Conservation (phyloP, 257 asterid species). For the Plectranthus barbatus region DNA sequence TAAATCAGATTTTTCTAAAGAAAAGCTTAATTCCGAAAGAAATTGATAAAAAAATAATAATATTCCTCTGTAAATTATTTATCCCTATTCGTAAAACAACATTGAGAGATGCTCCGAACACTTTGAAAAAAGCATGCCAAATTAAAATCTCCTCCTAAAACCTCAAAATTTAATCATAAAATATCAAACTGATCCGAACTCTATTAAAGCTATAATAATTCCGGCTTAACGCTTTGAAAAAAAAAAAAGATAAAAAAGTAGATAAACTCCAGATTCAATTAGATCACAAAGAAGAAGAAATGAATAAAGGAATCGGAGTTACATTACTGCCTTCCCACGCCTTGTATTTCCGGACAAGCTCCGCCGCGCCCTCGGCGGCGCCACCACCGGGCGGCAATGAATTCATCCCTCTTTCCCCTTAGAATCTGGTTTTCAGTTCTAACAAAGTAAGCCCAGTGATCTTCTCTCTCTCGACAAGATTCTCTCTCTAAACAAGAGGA, state of each 20-base stretch:
- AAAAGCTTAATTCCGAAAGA: background rate
- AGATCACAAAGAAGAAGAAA: background rate
- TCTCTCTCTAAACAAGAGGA: background rate
- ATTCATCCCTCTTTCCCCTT: conserved; percentile 17
- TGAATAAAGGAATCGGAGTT: background rate
- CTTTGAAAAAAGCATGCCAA: background rate
- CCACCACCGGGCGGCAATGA: conserved; percentile 28
- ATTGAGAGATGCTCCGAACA: background rate
- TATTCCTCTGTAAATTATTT: conserved; percentile 2
- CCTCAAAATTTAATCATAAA: background rate
- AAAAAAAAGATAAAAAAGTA: background rate
- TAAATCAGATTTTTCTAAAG: background rate
- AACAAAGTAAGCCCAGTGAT: background rate
- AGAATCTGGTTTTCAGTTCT: background rate
- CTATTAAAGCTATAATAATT: background rate
- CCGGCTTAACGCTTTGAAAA: background rate
- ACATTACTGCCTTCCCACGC: conserved; percentile 47
- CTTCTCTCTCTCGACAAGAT: conserved; percentile 3
- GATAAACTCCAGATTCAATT: background rate
- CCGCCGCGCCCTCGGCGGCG: conserved; percentile 22
- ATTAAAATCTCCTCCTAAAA: background rate
- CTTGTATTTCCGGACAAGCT: conserved; percentile 30
- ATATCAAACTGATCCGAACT: background rate
- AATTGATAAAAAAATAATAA: background rate
- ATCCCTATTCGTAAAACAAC: background rate